Evolutionary conservation across 139 green algal species (phyloP).

Genomic region (Coelastrella sp.): DNA sequence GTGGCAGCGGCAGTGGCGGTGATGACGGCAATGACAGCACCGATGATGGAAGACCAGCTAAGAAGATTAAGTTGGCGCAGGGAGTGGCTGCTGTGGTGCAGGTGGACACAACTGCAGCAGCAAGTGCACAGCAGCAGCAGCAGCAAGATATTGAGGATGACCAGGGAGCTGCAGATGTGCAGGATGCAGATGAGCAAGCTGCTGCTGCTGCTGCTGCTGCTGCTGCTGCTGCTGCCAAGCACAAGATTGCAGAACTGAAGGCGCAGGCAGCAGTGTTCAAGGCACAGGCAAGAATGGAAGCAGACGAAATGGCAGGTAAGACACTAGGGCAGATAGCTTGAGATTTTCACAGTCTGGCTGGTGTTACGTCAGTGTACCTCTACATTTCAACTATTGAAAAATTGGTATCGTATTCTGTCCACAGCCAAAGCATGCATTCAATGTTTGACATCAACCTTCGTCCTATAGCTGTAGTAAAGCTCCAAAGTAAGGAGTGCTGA

Average conservation of each 20-base stretch:
- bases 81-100: no score
- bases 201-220: neutral
- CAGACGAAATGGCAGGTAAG: constrained; percentile 5
- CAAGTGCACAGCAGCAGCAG: constrained; percentile 18
- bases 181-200: constrained; percentile 3
- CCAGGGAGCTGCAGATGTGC: no score
- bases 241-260: constrained; percentile 8
- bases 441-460: no score
- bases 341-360: no score
- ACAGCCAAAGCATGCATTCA: no score
- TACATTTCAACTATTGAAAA: no score
- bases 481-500: no score
- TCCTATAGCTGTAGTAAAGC: no score
- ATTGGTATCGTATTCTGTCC: no score
- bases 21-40: constrained; percentile 6
- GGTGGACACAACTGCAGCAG: constrained; percentile 30
- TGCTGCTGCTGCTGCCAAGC: constrained; percentile 5
- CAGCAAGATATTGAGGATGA: neutral
- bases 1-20: no score
- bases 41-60: neutral
- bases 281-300: constrained; percentile 14
- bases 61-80: neutral
- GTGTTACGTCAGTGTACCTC: no score
- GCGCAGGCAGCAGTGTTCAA: constrained; percentile 20
- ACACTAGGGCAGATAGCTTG: no score